These are phyloP conservation scores for Pythium pyrilobum DNA, from an alignment of 352 stramenopile species.

Conservation along the genomic window DNA sequence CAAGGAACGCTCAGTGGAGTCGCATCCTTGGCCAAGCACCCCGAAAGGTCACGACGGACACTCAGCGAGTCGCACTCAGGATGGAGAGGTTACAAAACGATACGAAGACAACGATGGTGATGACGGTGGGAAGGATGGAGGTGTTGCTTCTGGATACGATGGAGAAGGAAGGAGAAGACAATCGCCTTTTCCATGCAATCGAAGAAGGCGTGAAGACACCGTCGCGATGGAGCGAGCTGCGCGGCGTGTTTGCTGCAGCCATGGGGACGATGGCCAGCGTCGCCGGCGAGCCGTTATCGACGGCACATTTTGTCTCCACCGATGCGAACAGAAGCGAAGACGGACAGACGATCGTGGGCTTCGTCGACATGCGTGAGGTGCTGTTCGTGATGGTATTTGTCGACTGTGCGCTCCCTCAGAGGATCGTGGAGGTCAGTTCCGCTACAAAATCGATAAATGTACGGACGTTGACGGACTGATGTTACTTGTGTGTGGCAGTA, in stretches of 20 bases:
- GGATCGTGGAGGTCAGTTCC: constrained; percentile 21
- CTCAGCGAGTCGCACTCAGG: neutral
- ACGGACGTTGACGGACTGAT: neutral
- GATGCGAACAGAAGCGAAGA: neutral
- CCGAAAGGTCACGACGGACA: constrained; percentile 1
- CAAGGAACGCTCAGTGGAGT: neutral
- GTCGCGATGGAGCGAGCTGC: constrained; percentile 34
- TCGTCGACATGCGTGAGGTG: constrained; percentile 46
- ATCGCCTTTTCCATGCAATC: constrained; percentile 39
- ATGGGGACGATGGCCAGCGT: constrained; percentile 45
- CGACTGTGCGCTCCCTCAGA: constrained; percentile 2
- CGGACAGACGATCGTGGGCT: constrained; percentile 23
- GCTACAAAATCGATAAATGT: neutral
- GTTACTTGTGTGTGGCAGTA: constrained; percentile 24
- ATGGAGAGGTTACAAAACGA: neutral
- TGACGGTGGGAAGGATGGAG: constrained; percentile 29
- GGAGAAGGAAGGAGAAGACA: constrained; percentile 68
- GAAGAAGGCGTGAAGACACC: neutral
- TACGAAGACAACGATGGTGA: neutral
- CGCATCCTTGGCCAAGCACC: no score
- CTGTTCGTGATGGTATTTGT: constrained; percentile 49
- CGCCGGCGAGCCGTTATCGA: constrained; percentile 36
- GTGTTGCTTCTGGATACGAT: constrained; percentile 56
- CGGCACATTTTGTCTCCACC: constrained; percentile 23
- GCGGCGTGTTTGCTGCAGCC: constrained; percentile 50